These are phyloP conservation scores for Scutellaria minor DNA, from an alignment of 257 asterid genomes.

Conservation along the genomic window DNA sequence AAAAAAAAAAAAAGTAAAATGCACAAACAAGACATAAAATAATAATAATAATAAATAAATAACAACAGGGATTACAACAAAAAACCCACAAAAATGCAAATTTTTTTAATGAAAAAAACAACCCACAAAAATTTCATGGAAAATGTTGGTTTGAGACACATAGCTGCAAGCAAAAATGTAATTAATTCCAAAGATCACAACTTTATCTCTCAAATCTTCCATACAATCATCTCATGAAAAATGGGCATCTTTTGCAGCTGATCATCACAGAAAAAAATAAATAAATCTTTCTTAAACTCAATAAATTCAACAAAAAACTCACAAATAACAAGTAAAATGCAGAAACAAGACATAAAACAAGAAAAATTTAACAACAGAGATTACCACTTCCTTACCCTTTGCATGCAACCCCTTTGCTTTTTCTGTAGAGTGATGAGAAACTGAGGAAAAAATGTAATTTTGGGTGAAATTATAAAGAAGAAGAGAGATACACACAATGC, in stretches of 20 bases:
- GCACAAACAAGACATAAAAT: too few species aligned
- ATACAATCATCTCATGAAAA: not conserved
- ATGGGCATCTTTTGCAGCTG: constrained; percentile 8
- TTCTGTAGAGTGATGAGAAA: constrained; percentile 6
- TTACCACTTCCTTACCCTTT: constrained; percentile 23
- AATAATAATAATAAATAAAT: too few species aligned
- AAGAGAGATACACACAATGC: not conserved
- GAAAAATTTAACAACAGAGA: constrained; percentile 10
- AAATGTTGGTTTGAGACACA: not conserved
- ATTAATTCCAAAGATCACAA: not conserved
- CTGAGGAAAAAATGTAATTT: not conserved
- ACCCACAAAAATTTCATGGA: not conserved
- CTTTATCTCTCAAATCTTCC: not conserved
- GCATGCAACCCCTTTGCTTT: constrained; percentile 26
- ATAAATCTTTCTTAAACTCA: not conserved
- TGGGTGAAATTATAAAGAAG: constrained; percentile 2
- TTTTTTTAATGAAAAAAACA: too few species aligned
- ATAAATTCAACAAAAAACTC: not conserved
- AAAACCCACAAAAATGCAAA: too few species aligned
- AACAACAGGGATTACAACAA: too few species aligned
- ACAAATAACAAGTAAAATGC: not conserved
- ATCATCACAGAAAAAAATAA: constrained; percentile 7
- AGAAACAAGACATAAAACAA: not conserved
- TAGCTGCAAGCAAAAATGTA: not conserved
- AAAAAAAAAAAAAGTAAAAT: too few species aligned